These are phyloP conservation scores for Kluyveromyces wickerhamii DNA, from an alignment of 805 yeast species.

Conservation along the genomic window DNA sequence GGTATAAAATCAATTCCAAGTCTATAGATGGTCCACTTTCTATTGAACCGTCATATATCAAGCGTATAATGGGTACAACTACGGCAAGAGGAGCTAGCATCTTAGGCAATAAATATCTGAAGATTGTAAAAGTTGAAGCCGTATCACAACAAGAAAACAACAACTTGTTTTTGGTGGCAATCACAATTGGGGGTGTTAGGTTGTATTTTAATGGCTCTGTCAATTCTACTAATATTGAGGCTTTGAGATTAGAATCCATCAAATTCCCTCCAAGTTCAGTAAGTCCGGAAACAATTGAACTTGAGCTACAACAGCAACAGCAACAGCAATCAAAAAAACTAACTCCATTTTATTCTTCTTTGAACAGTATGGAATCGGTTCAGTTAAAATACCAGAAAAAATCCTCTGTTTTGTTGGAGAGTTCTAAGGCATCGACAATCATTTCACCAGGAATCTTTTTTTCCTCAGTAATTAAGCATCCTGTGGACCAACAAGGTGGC, in stretches of 20 bases:
- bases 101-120: slow-evolving; percentile 45
- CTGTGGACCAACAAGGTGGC: slow-evolving; percentile 18
- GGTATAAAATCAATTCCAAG: slow-evolving; percentile 47
- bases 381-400: slow-evolving; percentile 46
- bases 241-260: slow-evolving; percentile 40
- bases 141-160: slow-evolving; percentile 52
- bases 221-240: slow-evolving; percentile 30
- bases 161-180: slow-evolving; percentile 65
- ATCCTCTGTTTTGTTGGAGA: slow-evolving; percentile 45
- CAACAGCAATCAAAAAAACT: slow-evolving; percentile 31
- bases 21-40: slow-evolving; percentile 35
- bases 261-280: slow-evolving; percentile 54
- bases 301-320: slow-evolving; percentile 32
- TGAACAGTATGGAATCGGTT: slow-evolving; percentile 26
- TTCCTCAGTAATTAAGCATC: slow-evolving; percentile 42
- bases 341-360: slow-evolving; percentile 22
- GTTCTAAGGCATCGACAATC: slow-evolving; percentile 50
- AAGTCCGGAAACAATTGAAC: slow-evolving; percentile 27
- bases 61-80: slow-evolving; percentile 35
- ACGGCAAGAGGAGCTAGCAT: slow-evolving; percentile 47
- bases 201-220: slow-evolving; percentile 44
- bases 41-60: slow-evolving; percentile 32
- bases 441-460: slow-evolving; percentile 84
- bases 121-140: slow-evolving; percentile 50
- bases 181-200: slow-evolving; percentile 79